Base-by-base conservation (phyloP, 139 green algal species). In the Chlorella sorokiniana region DNA sequence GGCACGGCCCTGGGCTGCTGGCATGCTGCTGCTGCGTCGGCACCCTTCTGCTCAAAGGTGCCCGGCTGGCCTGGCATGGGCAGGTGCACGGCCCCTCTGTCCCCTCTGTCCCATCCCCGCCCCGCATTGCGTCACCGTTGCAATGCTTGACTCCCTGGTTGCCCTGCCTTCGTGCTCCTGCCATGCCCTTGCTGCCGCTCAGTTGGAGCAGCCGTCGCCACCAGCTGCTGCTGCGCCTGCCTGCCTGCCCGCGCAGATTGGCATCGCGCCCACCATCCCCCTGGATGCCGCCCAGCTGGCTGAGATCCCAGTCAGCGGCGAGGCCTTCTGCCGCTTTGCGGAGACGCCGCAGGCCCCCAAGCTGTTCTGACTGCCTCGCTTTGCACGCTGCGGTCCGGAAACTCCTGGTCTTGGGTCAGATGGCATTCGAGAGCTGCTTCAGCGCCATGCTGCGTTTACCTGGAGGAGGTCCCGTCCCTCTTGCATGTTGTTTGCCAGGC, bases 261-360 rank as follows among this genome's bases (percentile, higher is more conserved):
- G 90, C 35, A 92, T 94, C 72, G 37, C 31, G 9, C 90, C 90
- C 27, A 87, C 91, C 67, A 77, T 92, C 22, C 61, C 71, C 16
- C 1, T 94, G 23, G 41, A 51, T 10, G 73, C 78, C 29, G 73
- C 41, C 4, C n/a, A 51, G 45, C 73, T 88, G 73, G 54, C 45
- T 1, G 48, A 52, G 23, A 69, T 88, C 40, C 84, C 84, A 18
- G 23, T 78, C 37, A 38, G 11, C 41, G 41, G 54, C 5, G 45
- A 81, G 35, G 45, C 20, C 40, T 87, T 87, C 42, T 87, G 83
- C 65, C 65, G 78, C 31, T 87, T 76, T 65, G 48, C 52, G 48
- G 10, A n/a, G 23, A 76, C 72, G 1, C 73, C 84, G 31, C 74
- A 63, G 27, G 72, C 82, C 10, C 81, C 73, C 35, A 63, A 35